A percentile compares a stretch with the other conserved stretches of the same genome.
These are phyloP conservation scores for Pleurotus tuoliensis DNA, from an alignment of 768 basidiomycete species.

Conservation along the genomic window DNA sequence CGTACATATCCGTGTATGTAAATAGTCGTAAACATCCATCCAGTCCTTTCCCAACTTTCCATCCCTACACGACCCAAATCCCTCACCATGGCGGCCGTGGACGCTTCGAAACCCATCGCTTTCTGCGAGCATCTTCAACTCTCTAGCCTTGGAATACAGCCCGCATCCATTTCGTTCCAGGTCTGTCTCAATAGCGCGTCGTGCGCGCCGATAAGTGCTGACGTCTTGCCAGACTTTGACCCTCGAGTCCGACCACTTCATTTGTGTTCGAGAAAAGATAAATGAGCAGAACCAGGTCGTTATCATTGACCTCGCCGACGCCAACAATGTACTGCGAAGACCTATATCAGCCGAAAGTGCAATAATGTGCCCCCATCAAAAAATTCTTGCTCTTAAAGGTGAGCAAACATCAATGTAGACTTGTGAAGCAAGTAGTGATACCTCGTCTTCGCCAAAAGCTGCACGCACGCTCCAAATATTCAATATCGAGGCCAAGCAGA, in stretches of 20 bases:
- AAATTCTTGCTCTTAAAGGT: slow-evolving; percentile 96
- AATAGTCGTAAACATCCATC: slow-evolving; percentile 5
- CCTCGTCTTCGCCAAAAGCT: slow-evolving; percentile 45
- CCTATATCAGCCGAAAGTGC: slow-evolving; percentile 99
- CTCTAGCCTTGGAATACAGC: slow-evolving; percentile 93
- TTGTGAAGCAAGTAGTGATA: not conserved
- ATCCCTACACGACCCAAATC: not conserved
- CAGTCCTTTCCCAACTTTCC: slow-evolving; percentile 1
- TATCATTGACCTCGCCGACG: slow-evolving; percentile 95
- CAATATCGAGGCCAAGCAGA: slow-evolving; percentile 96
- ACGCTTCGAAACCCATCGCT: slow-evolving; percentile 72
- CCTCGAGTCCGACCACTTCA: slow-evolving; percentile 96
- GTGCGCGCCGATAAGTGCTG: slow-evolving; percentile 13
- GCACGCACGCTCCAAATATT: slow-evolving; percentile 94
- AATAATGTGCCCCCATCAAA: slow-evolving; percentile 96
- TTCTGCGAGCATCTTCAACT: slow-evolving; percentile 93
- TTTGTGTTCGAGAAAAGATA: slow-evolving; percentile 95
- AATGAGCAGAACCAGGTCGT: slow-evolving; percentile 97
- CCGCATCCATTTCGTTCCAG: slow-evolving; percentile 96
- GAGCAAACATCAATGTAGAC: slow-evolving; percentile 16
- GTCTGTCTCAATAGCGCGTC: slow-evolving; percentile 45
- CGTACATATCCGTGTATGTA: not conserved
- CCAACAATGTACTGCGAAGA: slow-evolving; percentile 93
- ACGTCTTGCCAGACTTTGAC: slow-evolving; percentile 69
- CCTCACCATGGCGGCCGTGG: slow-evolving; percentile 37